Base-by-base conservation (phyloP, 2,329 filamentous ascomycete species). In the Calonectria honghensis region DNA sequence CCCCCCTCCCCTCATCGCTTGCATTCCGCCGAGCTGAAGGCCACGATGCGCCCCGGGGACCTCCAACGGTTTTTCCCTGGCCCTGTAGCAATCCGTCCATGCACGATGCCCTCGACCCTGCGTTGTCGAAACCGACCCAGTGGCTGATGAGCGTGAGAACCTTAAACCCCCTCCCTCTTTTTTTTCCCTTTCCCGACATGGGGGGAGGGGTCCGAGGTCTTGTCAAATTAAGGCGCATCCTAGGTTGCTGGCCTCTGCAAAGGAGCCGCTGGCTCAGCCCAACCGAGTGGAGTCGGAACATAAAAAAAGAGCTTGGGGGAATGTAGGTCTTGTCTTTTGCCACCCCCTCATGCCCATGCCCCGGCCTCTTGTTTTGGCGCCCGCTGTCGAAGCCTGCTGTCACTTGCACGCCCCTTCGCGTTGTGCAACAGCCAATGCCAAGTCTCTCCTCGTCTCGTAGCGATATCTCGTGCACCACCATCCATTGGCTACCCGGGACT, bases 101-200 rank as follows among this genome's bases (percentile, higher is more conserved):
- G 50, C 50, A 52, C 50, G 29, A 52, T 52, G 39, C 31, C 32
- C 20, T 59, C 54, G 32, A 59, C 32, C 54, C 54, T 59, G 54
- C 54, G 32, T 24, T 59, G 51, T 54, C 29, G 54, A 59, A 69
- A 69, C 76, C 68, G 73, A 76, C 70, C 75, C 76, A 74, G 75
- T 80, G 78, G 78, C 77, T 80, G 70, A 68, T n/a, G 75, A 78
- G 78, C 77, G 80, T 81, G 80, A 81, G 80, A 81, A 81, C 80
- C 80, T 81, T 81, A 81, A 77, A 80, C 78, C 63, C 59, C 73
- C 74, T 73, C 75, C 74, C 79, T 35, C 41, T 52, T 48, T 41
- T 41, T 41, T 41, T 41, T 41, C 31, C 31, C 31, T 18, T 18
- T 41, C 16, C 14, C 63, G 24, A 24, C 24, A 24, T 24, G 31